These are phyloP conservation scores for Colletotrichum sp. DNA, from an alignment of 2,329 filamentous ascomycete species.

Conservation along the genomic window DNA sequence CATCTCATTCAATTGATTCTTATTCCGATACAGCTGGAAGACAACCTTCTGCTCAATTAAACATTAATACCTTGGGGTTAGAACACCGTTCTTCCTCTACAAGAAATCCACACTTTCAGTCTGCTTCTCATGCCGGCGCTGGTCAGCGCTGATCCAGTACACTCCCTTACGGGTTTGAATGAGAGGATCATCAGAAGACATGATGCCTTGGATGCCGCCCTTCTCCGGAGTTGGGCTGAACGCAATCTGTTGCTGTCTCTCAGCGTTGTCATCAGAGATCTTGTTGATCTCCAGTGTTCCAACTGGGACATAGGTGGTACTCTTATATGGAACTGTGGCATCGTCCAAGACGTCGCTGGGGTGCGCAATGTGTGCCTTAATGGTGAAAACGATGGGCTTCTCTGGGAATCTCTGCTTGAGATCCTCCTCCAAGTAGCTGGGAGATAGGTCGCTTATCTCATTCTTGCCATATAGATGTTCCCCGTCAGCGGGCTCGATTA, in stretches of 20 bases:
- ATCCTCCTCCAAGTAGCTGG: not conserved
- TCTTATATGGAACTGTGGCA: conserved; percentile 20
- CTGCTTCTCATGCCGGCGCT: conserved; percentile 23
- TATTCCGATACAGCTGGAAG: too few species aligned
- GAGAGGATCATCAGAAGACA: conserved; percentile 15
- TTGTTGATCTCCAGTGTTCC: conserved; percentile 13
- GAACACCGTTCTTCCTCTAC: too few species aligned
- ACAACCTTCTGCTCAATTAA: too few species aligned
- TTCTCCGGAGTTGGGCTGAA: conserved; percentile 20
- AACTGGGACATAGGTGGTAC: conserved; percentile 9
- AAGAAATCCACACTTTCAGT: too few species aligned
- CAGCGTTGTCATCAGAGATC: conserved; percentile 5
- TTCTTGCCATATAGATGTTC: not conserved
- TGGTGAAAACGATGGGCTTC: not conserved
- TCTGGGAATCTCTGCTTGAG: not conserved
- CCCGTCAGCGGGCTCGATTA: not conserved
- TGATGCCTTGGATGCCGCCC: conserved; percentile 12
- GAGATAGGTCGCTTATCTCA: too few species aligned
- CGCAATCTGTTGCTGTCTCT: conserved; percentile 15
- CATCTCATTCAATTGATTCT: too few species aligned
- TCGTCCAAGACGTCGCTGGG: conserved; percentile 12
- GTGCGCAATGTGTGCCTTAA: not conserved
- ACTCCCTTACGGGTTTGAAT: conserved; percentile 15
- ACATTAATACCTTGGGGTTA: too few species aligned
- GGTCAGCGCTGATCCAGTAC: conserved; percentile 17